Base-by-base conservation (phyloP, 768 basidiomycete genomes). In the Pulveroboletus frians region DNA sequence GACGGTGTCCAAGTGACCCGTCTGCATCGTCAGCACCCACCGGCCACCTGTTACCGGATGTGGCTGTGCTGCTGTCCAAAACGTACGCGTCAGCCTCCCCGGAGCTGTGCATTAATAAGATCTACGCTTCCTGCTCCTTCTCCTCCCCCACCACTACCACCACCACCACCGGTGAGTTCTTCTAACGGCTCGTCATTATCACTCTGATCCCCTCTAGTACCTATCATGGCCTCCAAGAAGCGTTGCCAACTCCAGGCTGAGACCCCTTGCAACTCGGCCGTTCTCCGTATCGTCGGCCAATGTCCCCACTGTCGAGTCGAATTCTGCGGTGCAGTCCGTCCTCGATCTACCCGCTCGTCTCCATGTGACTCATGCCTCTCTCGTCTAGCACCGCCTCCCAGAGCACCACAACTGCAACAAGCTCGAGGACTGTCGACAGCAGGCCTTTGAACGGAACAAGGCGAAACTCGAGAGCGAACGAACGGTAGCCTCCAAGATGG, bases 361-460 rank as follows among this genome's bases (percentile, higher is more conserved):
- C 54, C 46, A 51, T 51, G 39, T 26, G 39, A 46, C 48, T 60
- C 37, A 59, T 36, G 14, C 62, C 49, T 58, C 48, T 55, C 47
- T 17, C 21, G 29, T 40, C n/a, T 21, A 92, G 87, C 92, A 93
- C 64, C 87, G 91, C 52, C 76, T 94, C 55, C 90, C 92, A 7
- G 92, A 93, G 65, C 88, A 89, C 58, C 91, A 94, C 67, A 77
- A 78, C 47, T 94, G 91, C 72, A 78, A 80, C 56, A 85, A 91
- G 53, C 72, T 94, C 53, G 84, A 88, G 64, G 84, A 84, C 67
- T 93, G 91, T 71, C 75, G 85, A 54, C 85, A 90, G 67, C 85
- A 89, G 68, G 91, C 91, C 17, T 93, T 92, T 64, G 82, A 90
- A 56, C 77, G 80, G 62, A 92, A 93, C 76, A 92, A 92, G 80